phyloP scores from a whole-genome alignment of 140 eudicot genomes.

The Stevia rebaudiana region DNA sequence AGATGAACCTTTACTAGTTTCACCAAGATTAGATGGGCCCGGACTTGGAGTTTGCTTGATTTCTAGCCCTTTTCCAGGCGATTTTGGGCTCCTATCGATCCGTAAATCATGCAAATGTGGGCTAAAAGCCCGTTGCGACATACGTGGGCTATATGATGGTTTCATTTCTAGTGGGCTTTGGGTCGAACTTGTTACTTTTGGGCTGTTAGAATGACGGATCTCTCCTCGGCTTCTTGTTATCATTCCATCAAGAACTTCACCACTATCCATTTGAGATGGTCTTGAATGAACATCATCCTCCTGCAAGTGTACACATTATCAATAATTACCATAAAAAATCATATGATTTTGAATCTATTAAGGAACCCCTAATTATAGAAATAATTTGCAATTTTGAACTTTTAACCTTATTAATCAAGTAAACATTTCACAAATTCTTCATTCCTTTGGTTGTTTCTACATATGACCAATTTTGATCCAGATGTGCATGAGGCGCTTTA shows the following conservation, averaged over 20 bases:
- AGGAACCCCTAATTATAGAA: not conserved
- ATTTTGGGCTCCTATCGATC: conserved; percentile 42
- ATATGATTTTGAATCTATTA: not conserved
- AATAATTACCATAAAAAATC: not conserved
- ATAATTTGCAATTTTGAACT: not conserved
- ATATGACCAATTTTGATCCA: no score
- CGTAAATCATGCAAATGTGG: conserved; percentile 25
- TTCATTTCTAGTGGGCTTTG: conserved; percentile 42
- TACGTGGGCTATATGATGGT: conserved; percentile 58
- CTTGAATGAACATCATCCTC: conserved; percentile 52
- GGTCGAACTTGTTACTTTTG: conserved; percentile 64
- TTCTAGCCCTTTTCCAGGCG: conserved; percentile 46
- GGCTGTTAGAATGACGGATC: conserved; percentile 58
- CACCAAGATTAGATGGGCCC: conserved; percentile 37
- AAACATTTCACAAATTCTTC: no score
- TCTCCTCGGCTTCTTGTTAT: conserved; percentile 95
- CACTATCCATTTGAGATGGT: conserved; percentile 43
- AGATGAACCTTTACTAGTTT: conserved; percentile 39
- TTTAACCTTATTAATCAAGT: not conserved
- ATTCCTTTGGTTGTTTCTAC: no score
- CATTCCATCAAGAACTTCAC: conserved; percentile 69
- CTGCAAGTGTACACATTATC: conserved; percentile 30
- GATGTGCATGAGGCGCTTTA: not conserved
- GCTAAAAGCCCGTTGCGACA: conserved; percentile 36
- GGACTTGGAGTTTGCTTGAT: conserved; percentile 73